These are phyloP conservation scores for Colletotrichum phormii DNA, from an alignment of 2,329 filamentous ascomycete genomes.

Conservation along the genomic window DNA sequence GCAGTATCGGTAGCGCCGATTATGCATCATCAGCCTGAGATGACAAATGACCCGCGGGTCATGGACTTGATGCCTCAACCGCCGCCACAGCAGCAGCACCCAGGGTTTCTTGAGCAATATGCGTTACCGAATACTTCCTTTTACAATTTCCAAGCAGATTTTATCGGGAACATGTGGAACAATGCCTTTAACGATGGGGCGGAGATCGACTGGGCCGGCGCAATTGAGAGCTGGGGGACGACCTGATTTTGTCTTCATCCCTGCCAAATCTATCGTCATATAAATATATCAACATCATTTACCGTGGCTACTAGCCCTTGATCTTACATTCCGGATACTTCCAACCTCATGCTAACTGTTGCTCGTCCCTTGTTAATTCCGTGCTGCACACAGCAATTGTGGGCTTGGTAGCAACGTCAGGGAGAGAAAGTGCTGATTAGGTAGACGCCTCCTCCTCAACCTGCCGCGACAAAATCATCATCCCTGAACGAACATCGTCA, in stretches of 20 bases:
- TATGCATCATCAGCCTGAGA: background rate
- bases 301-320: background rate
- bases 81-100: background rate
- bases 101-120: conserved; percentile 11
- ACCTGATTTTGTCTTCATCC: background rate
- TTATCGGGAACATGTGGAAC: conserved; percentile 24
- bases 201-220: conserved; percentile 23
- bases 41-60: background rate
- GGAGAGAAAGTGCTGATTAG: background rate
- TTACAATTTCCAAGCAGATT: conserved; percentile 21
- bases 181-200: conserved; percentile 27
- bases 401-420: background rate
- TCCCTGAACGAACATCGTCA: conserved; percentile 26
- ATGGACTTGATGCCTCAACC: conserved; percentile 9
- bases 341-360: background rate
- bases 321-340: background rate
- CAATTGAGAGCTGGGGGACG: conserved; percentile 14
- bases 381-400: background rate
- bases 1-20: background rate
- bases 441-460: background rate
- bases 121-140: conserved; percentile 13
- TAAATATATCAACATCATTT: background rate
- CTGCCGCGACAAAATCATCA: background rate
- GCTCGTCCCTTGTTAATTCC: background rate
- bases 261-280: background rate